phyloP scores from a whole-genome alignment of 1,139 yeast genomes.

The Suhomyces coccinellae region DNA sequence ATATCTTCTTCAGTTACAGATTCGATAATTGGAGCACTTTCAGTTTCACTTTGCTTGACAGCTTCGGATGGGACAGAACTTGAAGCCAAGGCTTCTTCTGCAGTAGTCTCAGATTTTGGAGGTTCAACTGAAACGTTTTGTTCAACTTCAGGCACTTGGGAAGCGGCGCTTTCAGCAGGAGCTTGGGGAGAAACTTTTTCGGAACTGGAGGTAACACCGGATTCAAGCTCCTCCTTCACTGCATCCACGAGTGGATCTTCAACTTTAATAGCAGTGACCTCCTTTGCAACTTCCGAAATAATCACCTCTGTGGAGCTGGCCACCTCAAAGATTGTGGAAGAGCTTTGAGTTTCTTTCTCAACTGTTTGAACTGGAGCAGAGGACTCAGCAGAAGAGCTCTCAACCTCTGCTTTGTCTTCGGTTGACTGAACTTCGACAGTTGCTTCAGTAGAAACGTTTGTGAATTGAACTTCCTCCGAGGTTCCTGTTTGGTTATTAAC shows the following conservation, averaged over 20 bases:
- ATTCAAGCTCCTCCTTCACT: too few relatives aligned
- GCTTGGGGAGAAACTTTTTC: too few relatives aligned
- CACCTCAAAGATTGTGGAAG: too few relatives aligned
- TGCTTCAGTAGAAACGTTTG: neutral
- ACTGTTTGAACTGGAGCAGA: neutral
- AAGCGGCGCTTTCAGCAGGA: neutral
- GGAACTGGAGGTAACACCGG: too few relatives aligned
- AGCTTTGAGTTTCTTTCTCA: neutral
- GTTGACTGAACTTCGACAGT: neutral
- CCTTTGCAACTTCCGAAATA: too few relatives aligned
- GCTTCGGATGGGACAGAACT: neutral
- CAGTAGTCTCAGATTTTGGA: neutral
- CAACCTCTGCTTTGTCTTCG: conserved; percentile 3
- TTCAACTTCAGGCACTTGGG: neutral
- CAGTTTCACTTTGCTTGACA: neutral
- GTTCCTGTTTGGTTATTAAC: neutral
- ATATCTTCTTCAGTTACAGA: neutral
- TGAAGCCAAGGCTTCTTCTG: neutral
- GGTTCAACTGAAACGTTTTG: neutral
- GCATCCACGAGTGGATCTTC: too few relatives aligned
- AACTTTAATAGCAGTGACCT: too few relatives aligned
- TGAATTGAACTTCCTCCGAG: neutral
- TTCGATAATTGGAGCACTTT: neutral
- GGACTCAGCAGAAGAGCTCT: neutral
- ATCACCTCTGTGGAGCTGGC: too few relatives aligned